These are phyloP conservation scores for Vigna radiata DNA, from an alignment of 306 rosid genomes.

Conservation along the genomic window DNA sequence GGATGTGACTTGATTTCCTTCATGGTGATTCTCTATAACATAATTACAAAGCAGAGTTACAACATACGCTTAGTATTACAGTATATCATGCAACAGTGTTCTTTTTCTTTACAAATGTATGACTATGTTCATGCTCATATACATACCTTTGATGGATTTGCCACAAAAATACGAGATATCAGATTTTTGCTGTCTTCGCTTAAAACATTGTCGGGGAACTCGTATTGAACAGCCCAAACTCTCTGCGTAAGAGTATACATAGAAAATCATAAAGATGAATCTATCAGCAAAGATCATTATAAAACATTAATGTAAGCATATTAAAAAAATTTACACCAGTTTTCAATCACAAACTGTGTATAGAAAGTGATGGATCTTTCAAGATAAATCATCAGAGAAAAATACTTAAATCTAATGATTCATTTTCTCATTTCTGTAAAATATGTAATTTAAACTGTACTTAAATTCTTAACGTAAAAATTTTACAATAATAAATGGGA, in stretches of 20 bases:
- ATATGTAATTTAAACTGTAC: no score
- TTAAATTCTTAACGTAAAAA: no score
- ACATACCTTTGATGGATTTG: slow-evolving; percentile 65
- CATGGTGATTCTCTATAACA: slow-evolving; percentile 61
- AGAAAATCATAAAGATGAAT: no score
- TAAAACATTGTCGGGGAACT: slow-evolving; percentile 66
- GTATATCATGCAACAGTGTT: neutral
- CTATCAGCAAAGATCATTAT: no score
- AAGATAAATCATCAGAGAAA: no score
- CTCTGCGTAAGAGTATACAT: slow-evolving; percentile 51
- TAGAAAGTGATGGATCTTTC: no score
- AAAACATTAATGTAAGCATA: no score
- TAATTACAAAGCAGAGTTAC: slow-evolving; percentile 31
- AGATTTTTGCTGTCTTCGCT: slow-evolving; percentile 68
- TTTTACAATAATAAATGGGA: neutral
- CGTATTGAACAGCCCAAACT: slow-evolving; percentile 70
- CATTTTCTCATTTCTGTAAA: no score
- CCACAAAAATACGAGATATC: slow-evolving; percentile 71
- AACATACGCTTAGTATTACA: neutral
- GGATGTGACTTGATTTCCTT: slow-evolving; percentile 67
- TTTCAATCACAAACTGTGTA: no score
- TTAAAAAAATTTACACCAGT: no score
- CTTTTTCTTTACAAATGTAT: neutral
- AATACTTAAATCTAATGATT: no score
- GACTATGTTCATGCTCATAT: neutral